Base-by-base conservation (phyloP, 345 rosid species). In the Populus pruinosa region DNA sequence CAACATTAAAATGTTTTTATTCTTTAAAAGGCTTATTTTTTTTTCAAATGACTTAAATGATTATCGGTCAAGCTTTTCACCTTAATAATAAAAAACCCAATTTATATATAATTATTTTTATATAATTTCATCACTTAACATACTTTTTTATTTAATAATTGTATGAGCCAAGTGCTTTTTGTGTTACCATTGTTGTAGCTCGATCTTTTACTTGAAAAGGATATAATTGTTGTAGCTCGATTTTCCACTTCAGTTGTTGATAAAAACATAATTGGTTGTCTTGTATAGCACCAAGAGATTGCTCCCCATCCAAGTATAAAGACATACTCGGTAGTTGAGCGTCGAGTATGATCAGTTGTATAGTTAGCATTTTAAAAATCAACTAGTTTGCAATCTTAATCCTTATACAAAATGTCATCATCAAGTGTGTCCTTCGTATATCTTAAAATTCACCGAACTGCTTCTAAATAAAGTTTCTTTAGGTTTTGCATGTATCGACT, bases 401-500 rank as follows among this genome's bases (percentile, higher is more conserved):
- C 35, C 23, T 69, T 43, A n/a, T 69, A 69, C 11, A 69, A 0
- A 5, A 69, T 2, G 7, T 33, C 72, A 43, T 14, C 23, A 10
- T 23, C 35, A 2, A 11, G 0, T 69, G 56, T 39, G 13, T 12
- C 16, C 56, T 69, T 69, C 11, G 23, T n/a, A n/a, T 69, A 69
- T 43, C 56, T 69, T 18, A 43, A 18, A 1, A n/a, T n/a, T 69
- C 36, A 12, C 0, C 20, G 6, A 9, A 18, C 75, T 6, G 18
- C 75, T 72, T 53, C 31, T 6, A 72, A n/a, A 72, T 72, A 47
- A 33, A 65, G 44, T 18, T 72, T 55, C 49, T 72, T 72, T 18
- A 66, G 75, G 12, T 53, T 31, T 72, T 72, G 31, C 75, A 72
- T 72, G n/a, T 72, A 72, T 16, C 44, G 1, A 18, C 66, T 72